These are phyloP conservation scores for Ustilago bromivora DNA, from an alignment of 1,284 basidiomycete genomes.

Conservation along the genomic window DNA sequence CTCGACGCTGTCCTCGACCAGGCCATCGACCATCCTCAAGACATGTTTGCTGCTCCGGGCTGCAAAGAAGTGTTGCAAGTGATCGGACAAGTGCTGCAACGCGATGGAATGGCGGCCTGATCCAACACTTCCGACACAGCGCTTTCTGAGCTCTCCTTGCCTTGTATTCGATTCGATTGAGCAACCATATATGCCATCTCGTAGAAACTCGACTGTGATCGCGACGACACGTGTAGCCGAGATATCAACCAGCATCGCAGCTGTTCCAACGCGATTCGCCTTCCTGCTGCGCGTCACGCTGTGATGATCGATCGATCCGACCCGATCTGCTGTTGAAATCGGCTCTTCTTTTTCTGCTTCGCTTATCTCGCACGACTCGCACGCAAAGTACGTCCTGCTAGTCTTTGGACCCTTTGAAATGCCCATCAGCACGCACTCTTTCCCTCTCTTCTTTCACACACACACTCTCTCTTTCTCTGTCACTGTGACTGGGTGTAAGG, in stretches of 20 bases:
- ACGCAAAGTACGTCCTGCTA: slow-evolving; percentile 6
- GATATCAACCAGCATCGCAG: neutral
- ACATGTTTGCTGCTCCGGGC: slow-evolving; percentile 41
- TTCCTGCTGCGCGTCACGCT: neutral
- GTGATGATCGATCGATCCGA: neutral
- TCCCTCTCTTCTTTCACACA: neutral
- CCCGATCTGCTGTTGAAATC: neutral
- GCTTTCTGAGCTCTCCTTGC: too few relatives aligned
- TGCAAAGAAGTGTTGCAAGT: slow-evolving; percentile 37
- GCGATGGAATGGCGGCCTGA: slow-evolving; percentile 32
- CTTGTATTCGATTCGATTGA: neutral
- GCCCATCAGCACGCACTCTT: neutral
- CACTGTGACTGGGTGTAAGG: neutral
- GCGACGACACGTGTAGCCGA: neutral
- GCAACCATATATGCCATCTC: neutral
- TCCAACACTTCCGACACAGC: too few relatives aligned
- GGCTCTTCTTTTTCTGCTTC: neutral
- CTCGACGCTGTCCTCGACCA: slow-evolving; percentile 39
- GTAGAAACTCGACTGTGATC: neutral
- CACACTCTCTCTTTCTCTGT: slow-evolving; percentile 1
- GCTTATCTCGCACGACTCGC: slow-evolving; percentile 6
- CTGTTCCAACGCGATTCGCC: neutral
- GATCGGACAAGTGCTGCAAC: slow-evolving; percentile 35
- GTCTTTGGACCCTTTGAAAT: neutral
- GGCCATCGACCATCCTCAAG: slow-evolving; percentile 33